These are phyloP conservation scores for Corchorus capsularis DNA, from an alignment of 345 rosid genomes.

Conservation along the genomic window DNA sequence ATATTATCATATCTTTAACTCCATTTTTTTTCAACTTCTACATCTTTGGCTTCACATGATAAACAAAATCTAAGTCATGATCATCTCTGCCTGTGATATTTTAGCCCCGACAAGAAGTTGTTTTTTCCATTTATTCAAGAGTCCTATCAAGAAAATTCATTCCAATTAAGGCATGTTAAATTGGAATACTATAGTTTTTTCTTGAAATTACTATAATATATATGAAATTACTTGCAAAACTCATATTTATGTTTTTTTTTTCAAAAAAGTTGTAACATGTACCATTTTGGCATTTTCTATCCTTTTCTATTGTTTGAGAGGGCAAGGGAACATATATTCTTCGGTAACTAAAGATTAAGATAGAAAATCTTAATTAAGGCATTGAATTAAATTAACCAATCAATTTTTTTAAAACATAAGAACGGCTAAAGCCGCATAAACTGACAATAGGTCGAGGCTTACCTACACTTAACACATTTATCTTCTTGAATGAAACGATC, in stretches of 20 bases:
- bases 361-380: too few relatives aligned
- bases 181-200: neutral
- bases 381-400: too few relatives aligned
- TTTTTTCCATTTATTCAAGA: neutral
- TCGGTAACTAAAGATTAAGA: too few relatives aligned
- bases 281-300: too few relatives aligned
- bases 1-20: neutral
- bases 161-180: neutral
- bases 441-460: too few relatives aligned
- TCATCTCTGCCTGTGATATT: neutral
- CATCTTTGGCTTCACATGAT: neutral
- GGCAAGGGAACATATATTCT: neutral
- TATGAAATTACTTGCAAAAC: neutral
- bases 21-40: neutral
- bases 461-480: too few relatives aligned
- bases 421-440: too few relatives aligned
- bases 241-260: too few relatives aligned
- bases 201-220: neutral
- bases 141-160: neutral
- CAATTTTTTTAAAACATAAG: too few relatives aligned
- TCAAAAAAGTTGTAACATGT: neutral
- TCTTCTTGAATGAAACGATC: too few relatives aligned
- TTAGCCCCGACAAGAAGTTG: slow-evolving; percentile 8
- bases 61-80: neutral
- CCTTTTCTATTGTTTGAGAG: neutral